These are phyloP conservation scores for Pyrus bretschneideri DNA, from an alignment of 306 rosid genomes.

Conservation along the genomic window DNA sequence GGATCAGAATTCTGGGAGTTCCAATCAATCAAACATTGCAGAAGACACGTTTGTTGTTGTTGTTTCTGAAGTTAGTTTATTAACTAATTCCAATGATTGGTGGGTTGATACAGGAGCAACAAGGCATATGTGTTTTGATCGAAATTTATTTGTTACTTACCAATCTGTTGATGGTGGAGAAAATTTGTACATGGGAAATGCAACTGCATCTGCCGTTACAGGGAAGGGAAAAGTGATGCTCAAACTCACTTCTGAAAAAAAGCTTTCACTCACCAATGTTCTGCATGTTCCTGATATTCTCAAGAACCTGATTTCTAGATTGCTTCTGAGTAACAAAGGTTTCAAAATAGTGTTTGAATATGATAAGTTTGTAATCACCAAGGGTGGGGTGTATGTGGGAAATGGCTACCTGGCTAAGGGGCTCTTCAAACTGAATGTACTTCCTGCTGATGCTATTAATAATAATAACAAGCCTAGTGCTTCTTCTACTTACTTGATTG, in stretches of 20 bases:
- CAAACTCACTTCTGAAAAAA: not conserved
- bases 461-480: no score
- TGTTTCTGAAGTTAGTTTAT: not conserved
- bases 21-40: not conserved
- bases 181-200: not conserved
- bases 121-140: not conserved
- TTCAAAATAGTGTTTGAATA: not conserved
- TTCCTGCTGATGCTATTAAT: no score
- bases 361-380: not conserved
- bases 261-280: not conserved
- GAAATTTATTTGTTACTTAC: not conserved
- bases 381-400: not conserved
- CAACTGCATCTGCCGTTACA: not conserved
- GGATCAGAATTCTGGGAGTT: not conserved
- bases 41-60: not conserved
- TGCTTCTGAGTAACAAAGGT: not conserved
- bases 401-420: not conserved
- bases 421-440: not conserved
- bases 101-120: not conserved
- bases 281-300: not conserved
- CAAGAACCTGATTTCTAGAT: not conserved
- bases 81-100: not conserved
- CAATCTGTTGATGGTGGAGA: not conserved
- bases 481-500: not conserved
- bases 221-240: not conserved